phyloP scores from a whole-genome alignment of 139 green algal genomes.

The Chlamydomonas schloesseri region DNA sequence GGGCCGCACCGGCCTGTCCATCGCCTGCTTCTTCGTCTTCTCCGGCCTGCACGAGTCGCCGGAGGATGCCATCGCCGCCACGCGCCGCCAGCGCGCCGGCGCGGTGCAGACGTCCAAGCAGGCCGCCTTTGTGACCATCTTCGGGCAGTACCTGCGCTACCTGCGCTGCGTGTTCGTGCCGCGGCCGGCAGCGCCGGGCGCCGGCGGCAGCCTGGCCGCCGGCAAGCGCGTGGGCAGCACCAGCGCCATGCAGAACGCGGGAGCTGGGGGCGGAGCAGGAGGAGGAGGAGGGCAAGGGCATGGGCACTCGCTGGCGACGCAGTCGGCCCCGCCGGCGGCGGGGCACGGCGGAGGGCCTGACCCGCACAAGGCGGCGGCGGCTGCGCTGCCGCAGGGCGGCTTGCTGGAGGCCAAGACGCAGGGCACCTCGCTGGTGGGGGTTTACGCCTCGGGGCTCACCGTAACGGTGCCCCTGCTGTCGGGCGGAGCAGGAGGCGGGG shows the following conservation, averaged over 20 bases:
- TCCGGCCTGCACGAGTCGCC: constrained; percentile 27
- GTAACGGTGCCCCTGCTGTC: constrained; percentile 14
- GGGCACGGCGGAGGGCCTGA: too few species aligned
- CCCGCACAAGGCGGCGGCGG: background rate
- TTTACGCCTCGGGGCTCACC: constrained; percentile 53
- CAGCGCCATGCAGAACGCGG: background rate
- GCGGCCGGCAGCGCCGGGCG: too few species aligned
- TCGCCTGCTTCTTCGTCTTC: constrained; percentile 78
- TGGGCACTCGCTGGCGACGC: background rate
- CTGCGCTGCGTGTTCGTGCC: constrained; percentile 53
- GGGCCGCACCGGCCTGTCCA: constrained; percentile 76
- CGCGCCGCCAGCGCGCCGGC: constrained; percentile 57
- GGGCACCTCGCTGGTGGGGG: constrained; percentile 37
- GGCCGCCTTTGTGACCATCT: constrained; percentile 72
- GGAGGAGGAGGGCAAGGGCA: background rate
- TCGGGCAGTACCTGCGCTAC: constrained; percentile 72
- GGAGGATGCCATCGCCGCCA: constrained; percentile 47
- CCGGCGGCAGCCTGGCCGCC: background rate
- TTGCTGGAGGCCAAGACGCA: constrained; percentile 44
- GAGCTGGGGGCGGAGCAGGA: too few species aligned
- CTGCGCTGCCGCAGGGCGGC: background rate
- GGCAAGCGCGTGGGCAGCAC: constrained; percentile 7
- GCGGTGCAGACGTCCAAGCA: constrained; percentile 73
- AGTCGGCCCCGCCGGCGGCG: background rate
- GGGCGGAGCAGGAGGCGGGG: background rate